These are phyloP conservation scores for Phytophthora citricola DNA, from an alignment of 352 stramenopile species.

Conservation along the genomic window DNA sequence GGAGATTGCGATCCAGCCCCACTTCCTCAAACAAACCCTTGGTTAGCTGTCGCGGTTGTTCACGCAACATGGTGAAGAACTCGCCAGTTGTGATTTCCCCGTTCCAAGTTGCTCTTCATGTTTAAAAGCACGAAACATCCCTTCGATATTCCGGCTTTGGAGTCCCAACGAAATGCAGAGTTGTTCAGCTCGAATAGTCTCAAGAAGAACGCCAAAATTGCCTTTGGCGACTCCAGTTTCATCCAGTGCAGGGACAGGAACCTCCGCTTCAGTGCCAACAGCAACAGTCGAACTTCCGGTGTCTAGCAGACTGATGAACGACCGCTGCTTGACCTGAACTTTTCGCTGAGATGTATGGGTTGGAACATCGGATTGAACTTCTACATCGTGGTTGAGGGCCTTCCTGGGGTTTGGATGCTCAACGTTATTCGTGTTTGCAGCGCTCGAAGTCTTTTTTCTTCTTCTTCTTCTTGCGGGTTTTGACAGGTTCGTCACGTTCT, in stretches of 20 bases:
- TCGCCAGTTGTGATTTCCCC: constrained; percentile 63
- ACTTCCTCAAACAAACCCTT: constrained; percentile 58
- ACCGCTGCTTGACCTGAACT: constrained; percentile 20
- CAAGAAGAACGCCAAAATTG: constrained; percentile 55
- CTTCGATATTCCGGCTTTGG: constrained; percentile 44
- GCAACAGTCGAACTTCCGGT: constrained; percentile 19
- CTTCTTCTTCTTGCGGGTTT: constrained; percentile 13
- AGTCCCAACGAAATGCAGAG: constrained; percentile 63
- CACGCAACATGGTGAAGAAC: constrained; percentile 61
- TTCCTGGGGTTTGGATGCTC: constrained; percentile 15
- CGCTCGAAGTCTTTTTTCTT: constrained; percentile 16
- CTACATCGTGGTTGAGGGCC: not conserved
- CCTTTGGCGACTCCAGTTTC: constrained; percentile 41
- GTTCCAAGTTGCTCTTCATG: constrained; percentile 54
- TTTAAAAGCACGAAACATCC: constrained; percentile 46
- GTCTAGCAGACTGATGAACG: constrained; percentile 1
- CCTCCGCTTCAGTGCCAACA: not conserved
- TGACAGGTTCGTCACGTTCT: not conserved
- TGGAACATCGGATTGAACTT: constrained; percentile 1
- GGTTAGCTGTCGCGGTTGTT: constrained; percentile 66
- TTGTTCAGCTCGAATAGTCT: constrained; percentile 54
- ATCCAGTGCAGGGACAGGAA: not conserved
- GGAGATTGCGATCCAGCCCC: constrained; percentile 35
- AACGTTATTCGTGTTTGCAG: not conserved
- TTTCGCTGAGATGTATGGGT: constrained; percentile 8